Base-by-base conservation (phyloP, 768 basidiomycete species). In the Phylloporus sp. region DNA sequence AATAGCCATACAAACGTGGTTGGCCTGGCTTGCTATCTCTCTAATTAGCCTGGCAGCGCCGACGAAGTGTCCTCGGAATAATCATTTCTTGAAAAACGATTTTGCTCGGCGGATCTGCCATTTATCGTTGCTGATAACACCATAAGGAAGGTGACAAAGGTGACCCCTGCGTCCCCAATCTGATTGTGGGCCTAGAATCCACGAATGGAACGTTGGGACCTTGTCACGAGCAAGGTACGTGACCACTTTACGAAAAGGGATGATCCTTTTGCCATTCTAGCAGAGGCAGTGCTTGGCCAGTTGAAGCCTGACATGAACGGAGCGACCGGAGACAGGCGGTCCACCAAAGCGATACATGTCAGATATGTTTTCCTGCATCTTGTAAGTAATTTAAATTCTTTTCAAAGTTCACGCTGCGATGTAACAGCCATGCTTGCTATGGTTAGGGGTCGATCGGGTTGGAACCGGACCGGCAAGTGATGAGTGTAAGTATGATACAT, bases 101-200 rank as follows among this genome's bases (percentile, higher is more conserved):
- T 21, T 27, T 33, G 44, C 31, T 24, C 36, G 18, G 48, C 31
- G 47, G 35, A 56, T 46, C 49, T 48, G 50, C 39, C 44, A 38
- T 39, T 49, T n/a, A 38, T 48, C 32, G n/a, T 34, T 42, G 53
- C 24, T 38, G 50, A 53, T 59, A 61, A 57, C 46, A 46, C 50
- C 52, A 50, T 52, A 42, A 45, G 49, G 58, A 58, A 59, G 21
- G 51, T 42, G 41, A 31, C 46, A 29, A 21, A 37, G 28, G 28
- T 43, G 40, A 58, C 44, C 28, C 48, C 40, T 43, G 27, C 39
- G 26, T 55, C 51, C 53, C 49, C 48, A 50, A 49, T 38, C 34
- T 29, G 38, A 56, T 52, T 49, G 51, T 32, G 42, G 48, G 34
- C 31, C 33, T 46, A 42, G n/a, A 27, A 17, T 42, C 46, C 48